Base-by-base conservation (phyloP, 169 alveolate species). In the Pseudocohnilembus persalinus region DNA sequence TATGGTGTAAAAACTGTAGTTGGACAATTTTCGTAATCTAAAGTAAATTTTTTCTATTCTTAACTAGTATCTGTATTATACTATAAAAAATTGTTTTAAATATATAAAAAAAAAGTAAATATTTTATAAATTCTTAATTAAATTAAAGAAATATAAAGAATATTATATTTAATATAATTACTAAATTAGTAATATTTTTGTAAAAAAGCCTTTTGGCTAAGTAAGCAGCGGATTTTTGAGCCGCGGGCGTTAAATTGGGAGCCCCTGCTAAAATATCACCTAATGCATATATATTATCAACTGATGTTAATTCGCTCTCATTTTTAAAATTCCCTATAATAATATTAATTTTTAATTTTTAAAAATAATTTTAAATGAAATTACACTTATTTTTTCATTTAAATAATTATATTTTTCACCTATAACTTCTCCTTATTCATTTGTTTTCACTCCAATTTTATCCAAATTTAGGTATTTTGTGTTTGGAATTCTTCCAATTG, bases 1-100 rank as follows among this genome's bases (percentile, higher is more conserved):
- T 97, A 97, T 74, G 97, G 98, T 30, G 98, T 88, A 93, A 97
- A 98, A 1, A 98, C 82, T 64, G 97, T 98, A 27, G 99, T 94
- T 0, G 99, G 98, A 65, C 96, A 95, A 82, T 91, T 88, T 31
- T 87, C 91, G 81, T 95, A 94, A 82, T 95, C 95, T 81, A 95
- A 92, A 77, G 88, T 91, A 11, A 89, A 86, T 29, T 81, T 87
- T 34, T 89, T 79, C 76, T 79, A 92, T 96, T 64, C 76, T 35
- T 29, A 16, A 29, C 29, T 29, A 29, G 30, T 34, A 29, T 79
- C n/a, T 28, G 20, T 79, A 49, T 79, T 28, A 49, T 49, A 0
- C 84, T 73, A 79, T 29, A n/a, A n/a, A n/a, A n/a, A n/a, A n/a
- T n/a, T n/a, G n/a, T n/a, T n/a, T n/a, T n/a, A n/a, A n/a, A n/a